phyloP scores from a whole-genome alignment of 495 filamentous ascomycete genomes.

The Cryomyces minteri region DNA sequence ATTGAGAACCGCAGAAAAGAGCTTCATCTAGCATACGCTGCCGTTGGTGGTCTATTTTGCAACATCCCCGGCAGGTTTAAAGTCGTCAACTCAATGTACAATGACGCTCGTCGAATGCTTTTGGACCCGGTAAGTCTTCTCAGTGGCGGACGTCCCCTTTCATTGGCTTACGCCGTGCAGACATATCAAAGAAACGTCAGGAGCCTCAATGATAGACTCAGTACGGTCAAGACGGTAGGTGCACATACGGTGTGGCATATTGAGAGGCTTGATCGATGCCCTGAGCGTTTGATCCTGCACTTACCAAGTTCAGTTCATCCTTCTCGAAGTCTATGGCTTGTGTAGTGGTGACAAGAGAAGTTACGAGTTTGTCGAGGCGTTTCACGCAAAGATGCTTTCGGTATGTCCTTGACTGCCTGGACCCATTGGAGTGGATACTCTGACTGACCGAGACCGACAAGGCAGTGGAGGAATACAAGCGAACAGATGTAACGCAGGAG shows the following conservation, averaged over 20 bases:
- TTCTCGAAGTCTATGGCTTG: constrained; percentile 2
- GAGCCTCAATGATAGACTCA: not conserved
- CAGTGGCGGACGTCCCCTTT: too few relatives aligned
- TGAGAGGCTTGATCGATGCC: too few relatives aligned
- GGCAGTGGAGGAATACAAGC: not conserved
- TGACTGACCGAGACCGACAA: not conserved
- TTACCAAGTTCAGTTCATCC: too few relatives aligned
- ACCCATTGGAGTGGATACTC: not conserved
- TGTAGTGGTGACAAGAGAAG: constrained; percentile 4
- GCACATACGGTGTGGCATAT: too few relatives aligned
- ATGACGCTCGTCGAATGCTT: constrained; percentile 2
- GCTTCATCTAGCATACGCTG: constrained; percentile 2
- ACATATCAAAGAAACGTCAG: not conserved
- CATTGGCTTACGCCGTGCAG: not conserved
- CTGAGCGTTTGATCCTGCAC: too few relatives aligned
- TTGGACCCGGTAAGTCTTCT: not conserved
- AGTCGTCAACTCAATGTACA: constrained; percentile 1
- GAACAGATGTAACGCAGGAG: not conserved
- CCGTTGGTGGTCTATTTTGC: constrained; percentile 2
- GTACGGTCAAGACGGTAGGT: not conserved
- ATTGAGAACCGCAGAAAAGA: not conserved
- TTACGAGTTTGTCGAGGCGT: constrained; percentile 5
- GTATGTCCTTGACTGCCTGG: not conserved
- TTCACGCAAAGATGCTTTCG: not conserved
- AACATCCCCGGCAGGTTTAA: constrained; percentile 1